Base-by-base conservation (phyloP, 2,329 filamentous ascomycete genomes). In the Talaromyces sp. region DNA sequence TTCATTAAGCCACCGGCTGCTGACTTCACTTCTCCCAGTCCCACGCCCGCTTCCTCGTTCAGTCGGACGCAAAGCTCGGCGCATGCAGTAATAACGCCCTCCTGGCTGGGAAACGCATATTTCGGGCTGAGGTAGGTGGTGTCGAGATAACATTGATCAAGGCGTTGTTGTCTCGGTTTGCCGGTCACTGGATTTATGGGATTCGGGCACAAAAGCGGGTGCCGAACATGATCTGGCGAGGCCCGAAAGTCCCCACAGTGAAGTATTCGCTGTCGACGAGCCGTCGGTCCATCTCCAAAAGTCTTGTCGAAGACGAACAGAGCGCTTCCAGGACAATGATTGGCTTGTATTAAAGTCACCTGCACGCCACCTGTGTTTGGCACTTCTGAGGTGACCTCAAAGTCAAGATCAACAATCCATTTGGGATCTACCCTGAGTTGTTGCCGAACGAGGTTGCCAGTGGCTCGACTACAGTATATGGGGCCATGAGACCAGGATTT, bases 201-300 rank as follows among this genome's bases (percentile, higher is more conserved):
- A 20, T 95, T 85, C 0, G 94, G 91, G 58, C 85, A 86, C 3
- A 99, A 78, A 0, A 94, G 80, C 1, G 91, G 88, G 73, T 99
- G 94, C 36, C 83, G 79, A 6, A 97, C 78, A 65, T 99, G 94
- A 20, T 85, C 87, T 42, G 88, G 86, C 69, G 91, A 97, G 10
- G 94, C 94, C 57, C 94, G 82, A 66, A 99, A 99, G 69, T 99
- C 94, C 42, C 94, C 94, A 67, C 94, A 99, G 68, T 99, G 94
- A 7, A 99, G 77, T 36, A 99, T 88, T 3, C 94, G 85, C 61
- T 96, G 91, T 2, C 83, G 71, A 46, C 82, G 86, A 2, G 80
- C 74, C 39, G 78, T 84, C 13, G 79, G 73, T 1, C 86, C 83
- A 60, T 82, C 85, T 2, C 83, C 83, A 11, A 88, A 74, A 0